phyloP scores from a whole-genome alignment of 805 yeast species.

The Cephaloascus albidus region DNA sequence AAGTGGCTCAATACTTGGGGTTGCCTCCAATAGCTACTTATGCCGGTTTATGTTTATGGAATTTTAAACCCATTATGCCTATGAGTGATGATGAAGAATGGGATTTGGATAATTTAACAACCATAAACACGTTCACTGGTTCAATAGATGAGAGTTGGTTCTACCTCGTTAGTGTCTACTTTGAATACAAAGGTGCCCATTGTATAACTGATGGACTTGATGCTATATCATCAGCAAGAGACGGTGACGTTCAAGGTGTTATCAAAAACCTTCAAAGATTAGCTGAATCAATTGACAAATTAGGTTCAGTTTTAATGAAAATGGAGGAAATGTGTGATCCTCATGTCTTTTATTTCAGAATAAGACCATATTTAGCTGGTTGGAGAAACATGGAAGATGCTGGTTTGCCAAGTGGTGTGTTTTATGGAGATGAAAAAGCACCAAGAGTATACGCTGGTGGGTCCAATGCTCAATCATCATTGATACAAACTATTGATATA shows the following conservation, averaged over 20 bases:
- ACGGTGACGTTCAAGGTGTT: constrained; percentile 30
- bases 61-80: constrained; percentile 48
- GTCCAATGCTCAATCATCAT: constrained; percentile 86
- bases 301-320: constrained; percentile 64
- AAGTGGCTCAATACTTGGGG: constrained; percentile 47
- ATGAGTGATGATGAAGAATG: constrained; percentile 23
- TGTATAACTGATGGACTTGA: constrained; percentile 59
- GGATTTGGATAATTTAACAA: constrained; percentile 63
- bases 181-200: constrained; percentile 75
- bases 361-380: constrained; percentile 88
- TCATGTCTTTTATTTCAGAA: constrained; percentile 75
- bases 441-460: constrained; percentile 75
- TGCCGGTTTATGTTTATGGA: constrained; percentile 85
- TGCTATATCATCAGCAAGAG: constrained; percentile 49
- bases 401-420: constrained; percentile 70
- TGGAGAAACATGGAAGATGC: constrained; percentile 88
- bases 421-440: constrained; percentile 55
- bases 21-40: constrained; percentile 86
- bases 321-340: constrained; percentile 97
- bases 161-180: constrained; percentile 77
- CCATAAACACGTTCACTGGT: constrained; percentile 82
- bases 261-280: constrained; percentile 43
- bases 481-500: constrained; percentile 80
- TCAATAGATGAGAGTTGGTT: constrained; percentile 92
- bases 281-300: constrained; percentile 66